phyloP scores from a whole-genome alignment of 805 yeast genomes.

The Tetrapisispora iriomotensis region DNA sequence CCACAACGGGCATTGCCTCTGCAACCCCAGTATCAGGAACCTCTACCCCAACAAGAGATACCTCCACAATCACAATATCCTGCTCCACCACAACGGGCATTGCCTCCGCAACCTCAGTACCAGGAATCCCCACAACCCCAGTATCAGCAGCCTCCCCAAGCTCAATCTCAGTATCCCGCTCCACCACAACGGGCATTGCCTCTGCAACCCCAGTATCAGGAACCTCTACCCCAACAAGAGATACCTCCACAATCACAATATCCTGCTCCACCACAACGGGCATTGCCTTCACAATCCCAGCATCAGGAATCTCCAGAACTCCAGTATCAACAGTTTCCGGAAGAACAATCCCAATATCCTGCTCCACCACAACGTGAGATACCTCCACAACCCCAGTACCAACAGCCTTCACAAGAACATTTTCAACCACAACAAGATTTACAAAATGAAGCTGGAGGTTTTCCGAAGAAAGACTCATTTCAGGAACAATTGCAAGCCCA shows the following conservation, averaged over 20 bases:
- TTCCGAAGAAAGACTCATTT: background rate
- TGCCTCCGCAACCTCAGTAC: background rate
- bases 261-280: slow-evolving; percentile 6
- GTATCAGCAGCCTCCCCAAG: background rate
- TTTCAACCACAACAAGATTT: slow-evolving; percentile 5
- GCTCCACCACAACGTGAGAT: no score
- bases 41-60: slow-evolving; percentile 4
- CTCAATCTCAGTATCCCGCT: background rate
- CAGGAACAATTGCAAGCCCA: background rate
- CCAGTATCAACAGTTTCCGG: background rate
- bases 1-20: no score
- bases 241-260: slow-evolving; percentile 4
- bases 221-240: slow-evolving; percentile 1
- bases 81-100: slow-evolving; percentile 4
- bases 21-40: background rate
- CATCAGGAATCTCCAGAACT: background rate
- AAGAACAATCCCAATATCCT: background rate
- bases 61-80: slow-evolving; percentile 5
- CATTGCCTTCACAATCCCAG: background rate
- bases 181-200: no score
- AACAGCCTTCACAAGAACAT: slow-evolving; percentile 6
- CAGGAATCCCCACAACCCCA: background rate
- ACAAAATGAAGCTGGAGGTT: slow-evolving; percentile 2
- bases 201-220: no score
- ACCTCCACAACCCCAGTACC: background rate